Evolutionary conservation across 148 eudicot genomes (phyloP), one percentile per base, ranked within the genome.

Genomic region (Persicaria maculosa): DNA sequence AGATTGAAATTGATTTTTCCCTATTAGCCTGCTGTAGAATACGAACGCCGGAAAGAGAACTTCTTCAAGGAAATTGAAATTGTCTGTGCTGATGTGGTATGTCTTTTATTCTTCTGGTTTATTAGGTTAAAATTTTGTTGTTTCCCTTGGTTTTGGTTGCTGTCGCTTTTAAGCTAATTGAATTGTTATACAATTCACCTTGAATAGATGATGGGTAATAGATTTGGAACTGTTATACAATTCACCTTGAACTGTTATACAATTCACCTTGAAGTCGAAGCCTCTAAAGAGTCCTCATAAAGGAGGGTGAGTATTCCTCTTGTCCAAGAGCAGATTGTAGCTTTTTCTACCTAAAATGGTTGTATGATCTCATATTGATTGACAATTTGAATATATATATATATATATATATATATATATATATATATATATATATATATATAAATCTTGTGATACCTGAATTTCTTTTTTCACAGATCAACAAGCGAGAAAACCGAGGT

Each of bases 81-180:
- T 74, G 98, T 92, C 47, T 84, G 75, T 77, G 93, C 98, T 20
- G 97, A 92, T 83, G 91, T 92, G 98, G 98, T 92, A 92, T 75
- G 93, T 45, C 19, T 44, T 44, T 25, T 70, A 47, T 12, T 57
- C 6, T 11, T 17, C 19, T 48, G 50, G 31, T 19, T 71, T 31
- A 31, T 3, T 31, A 31, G 0, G 40, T 31, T 31, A 1, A 31
- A 31, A 31, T 31, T 31, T 31, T 31, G 40, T 31, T 31, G 53
- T 17, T 71, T 31, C 14, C 40, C 19, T n/a, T 71, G 15, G 40
- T 71, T 15, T 17, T 17, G 4, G 44, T 17, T 31, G 40, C 40
- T 17, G 14, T 9, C 22, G 25, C 46, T 36, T 19, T 17, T 20
- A 14, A 65, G 10, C 47, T 65, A 45, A 14, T 65, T 65, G 40